Evolutionary conservation across 1,139 yeast genomes (phyloP).

Genomic region (Tardiomyces blankii): DNA sequence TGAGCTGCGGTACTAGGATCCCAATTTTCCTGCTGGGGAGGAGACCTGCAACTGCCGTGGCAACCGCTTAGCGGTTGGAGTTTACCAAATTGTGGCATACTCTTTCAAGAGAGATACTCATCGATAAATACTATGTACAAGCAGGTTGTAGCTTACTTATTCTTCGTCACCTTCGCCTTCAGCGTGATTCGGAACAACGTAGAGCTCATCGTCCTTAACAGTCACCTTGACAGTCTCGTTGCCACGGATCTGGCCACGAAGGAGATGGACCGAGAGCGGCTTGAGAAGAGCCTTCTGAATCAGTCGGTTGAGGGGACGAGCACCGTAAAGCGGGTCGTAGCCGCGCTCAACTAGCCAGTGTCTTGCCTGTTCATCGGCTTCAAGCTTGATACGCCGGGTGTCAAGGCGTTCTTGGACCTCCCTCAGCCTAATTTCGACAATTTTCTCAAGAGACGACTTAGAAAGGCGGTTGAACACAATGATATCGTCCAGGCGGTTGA

Average conservation of each 20-base stretch:
- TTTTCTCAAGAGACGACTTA: conserved; percentile 55
- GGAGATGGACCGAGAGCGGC: conserved; percentile 71
- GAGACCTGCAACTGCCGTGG: no score
- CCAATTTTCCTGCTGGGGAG: no score
- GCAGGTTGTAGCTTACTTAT: no score
- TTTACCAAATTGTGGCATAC: no score
- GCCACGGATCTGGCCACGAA: conserved; percentile 66
- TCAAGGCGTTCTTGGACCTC: conserved; percentile 71
- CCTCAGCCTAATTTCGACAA: conserved; percentile 69
- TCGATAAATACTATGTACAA: background rate
- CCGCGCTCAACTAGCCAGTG: conserved; percentile 74
- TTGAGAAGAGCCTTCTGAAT: conserved; percentile 73
- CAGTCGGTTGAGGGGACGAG: conserved; percentile 87
- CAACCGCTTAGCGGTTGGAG: no score
- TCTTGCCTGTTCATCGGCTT: conserved; percentile 48
- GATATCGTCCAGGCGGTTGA: conserved; percentile 86
- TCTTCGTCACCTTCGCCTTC: conserved; percentile 8
- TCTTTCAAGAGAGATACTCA: no score
- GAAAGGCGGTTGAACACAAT: conserved; percentile 84
- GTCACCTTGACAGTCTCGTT: conserved; percentile 50
- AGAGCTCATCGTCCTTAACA: conserved; percentile 28
- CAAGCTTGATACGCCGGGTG: conserved; percentile 66
- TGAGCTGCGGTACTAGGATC: no score
- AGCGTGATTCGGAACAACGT: conserved; percentile 41
- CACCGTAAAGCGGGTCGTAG: conserved; percentile 87